Evolutionary conservation across 2,329 filamentous ascomycete genomes (phyloP).

Genomic region (Boeremia exigua): DNA sequence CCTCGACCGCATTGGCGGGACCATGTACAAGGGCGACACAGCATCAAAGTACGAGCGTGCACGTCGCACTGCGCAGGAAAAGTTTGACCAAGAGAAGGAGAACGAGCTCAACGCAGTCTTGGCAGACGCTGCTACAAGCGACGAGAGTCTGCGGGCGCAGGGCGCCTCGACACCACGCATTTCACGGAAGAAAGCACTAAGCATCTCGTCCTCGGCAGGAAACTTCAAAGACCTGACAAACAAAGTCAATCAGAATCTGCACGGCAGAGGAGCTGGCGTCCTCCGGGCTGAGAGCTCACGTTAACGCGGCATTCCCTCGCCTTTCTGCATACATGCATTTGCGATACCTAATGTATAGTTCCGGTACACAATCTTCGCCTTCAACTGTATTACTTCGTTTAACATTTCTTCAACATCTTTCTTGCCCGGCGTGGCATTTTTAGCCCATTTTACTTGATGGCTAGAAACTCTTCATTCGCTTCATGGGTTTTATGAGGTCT

Average conservation of each 20-base stretch:
- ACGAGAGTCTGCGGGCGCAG: conserved; percentile 35
- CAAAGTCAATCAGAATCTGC: conserved; percentile 54
- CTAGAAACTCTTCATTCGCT: conserved; percentile 24
- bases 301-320: conserved; percentile 22
- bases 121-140: conserved; percentile 25
- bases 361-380: conserved; percentile 30
- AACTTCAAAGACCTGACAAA: conserved; percentile 54
- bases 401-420: conserved; percentile 8
- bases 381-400: conserved; percentile 31
- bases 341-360: conserved; percentile 45
- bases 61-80: conserved; percentile 62
- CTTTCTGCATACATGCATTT: conserved; percentile 23
- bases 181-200: conserved; percentile 51
- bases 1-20: conserved; percentile 85
- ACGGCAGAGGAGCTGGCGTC: conserved; percentile 54
- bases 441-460: conserved; percentile 2
- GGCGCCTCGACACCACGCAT: conserved; percentile 47
- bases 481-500: conserved; percentile 31
- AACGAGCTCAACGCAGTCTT: conserved; percentile 26
- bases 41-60: conserved; percentile 64
- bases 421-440: conserved; percentile 16
- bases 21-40: conserved; percentile 75
- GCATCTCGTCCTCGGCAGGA: conserved; percentile 46
- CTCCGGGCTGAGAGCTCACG: conserved; percentile 53
- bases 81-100: conserved; percentile 58